phyloP scores from a whole-genome alignment of 352 stramenopile species.

The Thalassiosira ordinaria region DNA sequence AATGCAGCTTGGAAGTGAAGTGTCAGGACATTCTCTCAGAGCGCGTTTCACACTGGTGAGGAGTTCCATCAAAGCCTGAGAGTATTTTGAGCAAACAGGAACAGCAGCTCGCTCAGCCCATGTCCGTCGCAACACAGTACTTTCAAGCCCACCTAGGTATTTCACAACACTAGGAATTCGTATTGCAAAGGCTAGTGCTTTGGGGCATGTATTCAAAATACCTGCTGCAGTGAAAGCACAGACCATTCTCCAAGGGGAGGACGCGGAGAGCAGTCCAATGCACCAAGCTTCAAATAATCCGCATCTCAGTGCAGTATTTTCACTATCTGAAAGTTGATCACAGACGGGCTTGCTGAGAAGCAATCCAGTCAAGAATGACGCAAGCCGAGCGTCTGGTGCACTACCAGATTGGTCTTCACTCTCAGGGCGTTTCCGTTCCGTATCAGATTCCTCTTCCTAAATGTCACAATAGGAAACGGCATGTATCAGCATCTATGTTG shows the following conservation, averaged over 20 bases:
- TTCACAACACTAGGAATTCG: constrained; percentile 60
- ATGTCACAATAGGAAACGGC: no score
- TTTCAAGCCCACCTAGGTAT: constrained; percentile 73
- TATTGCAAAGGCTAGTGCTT: constrained; percentile 55
- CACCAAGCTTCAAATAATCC: constrained; percentile 83
- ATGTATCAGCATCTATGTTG: no score
- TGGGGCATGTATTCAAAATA: constrained; percentile 76
- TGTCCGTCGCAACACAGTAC: constrained; percentile 68
- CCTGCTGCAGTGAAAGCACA: constrained; percentile 75
- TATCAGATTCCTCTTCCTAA: constrained; percentile 50
- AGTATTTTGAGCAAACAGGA: constrained; percentile 84
- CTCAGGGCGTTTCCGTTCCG: constrained; percentile 36
- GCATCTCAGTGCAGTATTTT: constrained; percentile 47
- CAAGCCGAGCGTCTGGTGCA: constrained; percentile 76
- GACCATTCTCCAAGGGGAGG: constrained; percentile 83
- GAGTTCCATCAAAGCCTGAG: constrained; percentile 84
- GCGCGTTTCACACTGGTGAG: constrained; percentile 72
- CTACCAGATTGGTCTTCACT: constrained; percentile 28
- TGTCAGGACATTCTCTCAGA: constrained; percentile 31
- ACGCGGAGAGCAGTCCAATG: constrained; percentile 81
- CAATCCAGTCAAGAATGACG: constrained; percentile 81
- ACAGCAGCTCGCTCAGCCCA: constrained; percentile 84
- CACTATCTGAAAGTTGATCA: constrained; percentile 32
- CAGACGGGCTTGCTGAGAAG: constrained; percentile 70
- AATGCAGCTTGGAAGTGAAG: constrained; percentile 41